Conservation (phyloP, 169 alveolate genomes). For the Perkinsus olseni region DNA sequence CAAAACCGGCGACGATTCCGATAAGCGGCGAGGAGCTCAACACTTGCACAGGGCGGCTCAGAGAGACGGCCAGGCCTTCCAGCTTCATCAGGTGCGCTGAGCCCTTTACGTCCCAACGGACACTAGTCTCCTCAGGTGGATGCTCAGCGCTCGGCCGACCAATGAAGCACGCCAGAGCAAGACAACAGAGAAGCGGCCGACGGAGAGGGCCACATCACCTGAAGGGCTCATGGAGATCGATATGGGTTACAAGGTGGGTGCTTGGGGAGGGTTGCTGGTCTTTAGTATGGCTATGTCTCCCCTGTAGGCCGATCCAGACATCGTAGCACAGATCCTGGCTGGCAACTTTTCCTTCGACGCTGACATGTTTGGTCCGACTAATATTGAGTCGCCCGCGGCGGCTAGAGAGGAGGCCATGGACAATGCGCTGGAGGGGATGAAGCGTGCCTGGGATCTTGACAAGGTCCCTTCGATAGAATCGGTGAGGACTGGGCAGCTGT, state of each 20-base stretch:
- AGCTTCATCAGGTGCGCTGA: not conserved
- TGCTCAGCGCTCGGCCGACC: not conserved
- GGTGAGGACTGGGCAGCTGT: not conserved
- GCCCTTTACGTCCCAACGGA: no score
- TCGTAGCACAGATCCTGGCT: not conserved
- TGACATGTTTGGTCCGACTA: not conserved
- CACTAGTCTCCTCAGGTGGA: not conserved
- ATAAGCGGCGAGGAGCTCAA: not conserved
- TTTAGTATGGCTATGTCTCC: not conserved
- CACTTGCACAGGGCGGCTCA: not conserved
- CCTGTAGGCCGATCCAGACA: not conserved
- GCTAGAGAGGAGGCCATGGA: not conserved
- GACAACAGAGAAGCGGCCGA: no score
- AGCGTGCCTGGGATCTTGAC: not conserved
- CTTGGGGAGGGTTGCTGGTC: no score
- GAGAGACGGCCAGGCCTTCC: not conserved
- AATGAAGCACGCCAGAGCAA: not conserved
- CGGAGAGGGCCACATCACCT: not conserved
- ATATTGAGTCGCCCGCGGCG: not conserved
- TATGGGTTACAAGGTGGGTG: not conserved
- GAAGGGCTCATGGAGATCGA: not conserved
- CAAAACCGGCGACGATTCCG: not conserved
- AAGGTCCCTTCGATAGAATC: not conserved
- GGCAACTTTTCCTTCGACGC: not conserved
- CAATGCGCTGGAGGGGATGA: not conserved